These are phyloP conservation scores for Solanum verrucosum DNA, from an alignment of 257 asterid species.

Conservation along the genomic window DNA sequence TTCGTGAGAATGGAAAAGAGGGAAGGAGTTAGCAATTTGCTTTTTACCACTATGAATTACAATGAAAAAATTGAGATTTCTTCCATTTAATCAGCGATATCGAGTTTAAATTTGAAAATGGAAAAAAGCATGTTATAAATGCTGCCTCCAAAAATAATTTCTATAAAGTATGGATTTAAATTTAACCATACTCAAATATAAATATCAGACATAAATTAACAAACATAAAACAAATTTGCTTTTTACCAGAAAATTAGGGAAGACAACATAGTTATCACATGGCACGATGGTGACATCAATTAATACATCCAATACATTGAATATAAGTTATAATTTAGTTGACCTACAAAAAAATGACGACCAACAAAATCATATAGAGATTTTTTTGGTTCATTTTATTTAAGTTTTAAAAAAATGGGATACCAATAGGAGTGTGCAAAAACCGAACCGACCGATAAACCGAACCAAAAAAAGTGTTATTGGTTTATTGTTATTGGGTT, in stretches of 20 bases:
- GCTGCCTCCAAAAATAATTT: too few species aligned
- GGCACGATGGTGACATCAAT: not conserved
- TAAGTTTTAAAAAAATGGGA: not conserved
- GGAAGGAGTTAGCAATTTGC: too few species aligned
- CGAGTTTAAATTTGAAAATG: accelerated
- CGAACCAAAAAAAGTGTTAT: too few species aligned
- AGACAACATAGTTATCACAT: not conserved
- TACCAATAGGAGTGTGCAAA: not conserved
- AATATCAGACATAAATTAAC: accelerated
- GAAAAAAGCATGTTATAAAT: too few species aligned
- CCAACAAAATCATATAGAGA: not conserved
- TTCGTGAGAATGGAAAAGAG: too few species aligned
- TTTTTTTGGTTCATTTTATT: not conserved
- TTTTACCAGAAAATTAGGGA: not conserved
- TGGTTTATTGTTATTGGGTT: too few species aligned
- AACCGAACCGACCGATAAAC: too few species aligned
- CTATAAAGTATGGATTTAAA: accelerated
- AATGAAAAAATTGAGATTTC: too few species aligned
- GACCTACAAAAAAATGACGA: not conserved
- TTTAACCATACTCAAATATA: accelerated
- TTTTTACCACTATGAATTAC: too few species aligned
- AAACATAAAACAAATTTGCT: not conserved
- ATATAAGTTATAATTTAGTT: not conserved
- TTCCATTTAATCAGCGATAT: too few species aligned
- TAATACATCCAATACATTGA: not conserved